Percentiles rank a stretch among this genome's conserved stretches.
phyloP scores from a whole-genome alignment of 139 green algal genomes.

The Coelastrella sp. region DNA sequence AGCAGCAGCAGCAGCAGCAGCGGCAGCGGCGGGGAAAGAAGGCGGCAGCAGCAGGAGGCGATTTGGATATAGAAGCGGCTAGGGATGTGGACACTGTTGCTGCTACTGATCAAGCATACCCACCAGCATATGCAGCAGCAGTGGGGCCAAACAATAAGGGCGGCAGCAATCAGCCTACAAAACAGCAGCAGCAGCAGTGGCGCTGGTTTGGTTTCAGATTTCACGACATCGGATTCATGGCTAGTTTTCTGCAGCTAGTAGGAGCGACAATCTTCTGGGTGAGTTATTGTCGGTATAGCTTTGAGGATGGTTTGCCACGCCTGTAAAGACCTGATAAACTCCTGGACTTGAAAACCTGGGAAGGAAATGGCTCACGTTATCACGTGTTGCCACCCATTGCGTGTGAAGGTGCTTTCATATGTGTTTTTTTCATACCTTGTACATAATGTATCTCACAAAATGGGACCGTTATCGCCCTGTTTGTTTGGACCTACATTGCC shows the following conservation, averaged over 20 bases:
- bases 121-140: background rate
- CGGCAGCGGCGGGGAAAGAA: background rate
- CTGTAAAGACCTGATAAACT: too few species aligned
- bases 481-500: too few species aligned
- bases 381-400: too few species aligned
- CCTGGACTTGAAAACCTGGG: too few species aligned
- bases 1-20: conserved; percentile 33
- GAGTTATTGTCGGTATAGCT: background rate
- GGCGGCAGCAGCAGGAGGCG: background rate
- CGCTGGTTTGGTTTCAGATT: conserved; percentile 26
- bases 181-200: conserved; percentile 21
- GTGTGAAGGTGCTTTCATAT: too few species aligned
- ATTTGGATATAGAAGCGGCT: background rate
- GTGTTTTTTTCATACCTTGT: too few species aligned
- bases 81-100: background rate
- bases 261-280: conserved; percentile 48
- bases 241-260: conserved; percentile 46
- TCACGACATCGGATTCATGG: conserved; percentile 40
- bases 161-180: background rate
- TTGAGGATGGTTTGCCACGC: too few species aligned
- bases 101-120: background rate
- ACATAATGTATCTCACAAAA: too few species aligned
- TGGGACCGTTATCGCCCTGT: too few species aligned
- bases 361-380: too few species aligned
- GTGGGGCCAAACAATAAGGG: background rate